Evolutionary conservation across 257 asterid genomes (phyloP).

Genomic region (Prunella vulgaris): DNA sequence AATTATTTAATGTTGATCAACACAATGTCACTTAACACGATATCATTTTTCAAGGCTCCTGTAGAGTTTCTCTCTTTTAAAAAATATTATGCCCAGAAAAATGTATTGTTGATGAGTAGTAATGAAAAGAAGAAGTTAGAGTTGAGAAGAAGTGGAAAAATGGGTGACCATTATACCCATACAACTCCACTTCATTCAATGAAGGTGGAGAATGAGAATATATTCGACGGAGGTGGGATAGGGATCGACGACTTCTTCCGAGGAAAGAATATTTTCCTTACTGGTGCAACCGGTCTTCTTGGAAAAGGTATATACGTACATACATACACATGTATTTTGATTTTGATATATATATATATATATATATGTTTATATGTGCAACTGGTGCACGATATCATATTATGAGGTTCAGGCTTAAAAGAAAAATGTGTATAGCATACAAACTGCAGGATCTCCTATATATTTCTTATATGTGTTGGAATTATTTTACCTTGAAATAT

Average conservation of each 20-base stretch:
- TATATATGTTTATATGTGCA: too few relatives aligned
- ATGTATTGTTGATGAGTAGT: too few relatives aligned
- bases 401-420: too few relatives aligned
- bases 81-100: neutral
- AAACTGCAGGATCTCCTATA: too few relatives aligned
- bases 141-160: too few relatives aligned
- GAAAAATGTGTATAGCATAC: too few relatives aligned
- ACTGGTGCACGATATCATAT: too few relatives aligned
- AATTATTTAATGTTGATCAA: too few relatives aligned
- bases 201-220: neutral
- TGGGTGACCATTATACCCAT: neutral
- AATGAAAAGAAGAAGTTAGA: neutral
- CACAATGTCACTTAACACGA: neutral
- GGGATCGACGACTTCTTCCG: constrained; percentile 42
- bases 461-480: too few relatives aligned
- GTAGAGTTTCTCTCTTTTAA: neutral
- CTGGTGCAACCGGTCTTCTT: constrained; percentile 56
- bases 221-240: constrained; percentile 27
- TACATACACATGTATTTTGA: neutral
- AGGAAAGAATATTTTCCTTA: constrained; percentile 44
- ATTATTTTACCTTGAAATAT: too few relatives aligned
- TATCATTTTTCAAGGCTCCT: neutral
- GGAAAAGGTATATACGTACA: constrained; percentile 42
- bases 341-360: too few relatives aligned
- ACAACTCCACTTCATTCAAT: neutral